Evolutionary conservation across 768 basidiomycete genomes (phyloP).

Genomic region (Rhodotorula toruloides): DNA sequence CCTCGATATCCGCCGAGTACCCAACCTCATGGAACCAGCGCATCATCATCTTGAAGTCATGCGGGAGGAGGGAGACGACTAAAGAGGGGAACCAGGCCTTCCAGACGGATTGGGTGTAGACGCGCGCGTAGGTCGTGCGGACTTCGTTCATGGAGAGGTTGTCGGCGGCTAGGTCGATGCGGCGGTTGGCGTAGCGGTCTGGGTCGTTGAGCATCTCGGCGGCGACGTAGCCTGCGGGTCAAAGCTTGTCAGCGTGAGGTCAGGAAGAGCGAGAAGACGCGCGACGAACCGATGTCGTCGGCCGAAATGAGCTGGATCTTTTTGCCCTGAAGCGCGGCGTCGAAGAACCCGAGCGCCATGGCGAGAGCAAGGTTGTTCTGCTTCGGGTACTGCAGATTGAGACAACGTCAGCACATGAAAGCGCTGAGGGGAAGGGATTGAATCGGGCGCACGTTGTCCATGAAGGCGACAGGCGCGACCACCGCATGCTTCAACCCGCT

Average conservation of each 20-base stretch:
- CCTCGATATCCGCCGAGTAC: conserved; percentile 23
- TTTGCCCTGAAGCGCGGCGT: conserved; percentile 23
- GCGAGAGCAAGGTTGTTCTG: too few relatives aligned
- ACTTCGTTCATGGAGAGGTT: conserved; percentile 33
- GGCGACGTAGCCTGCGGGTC: conserved; percentile 27
- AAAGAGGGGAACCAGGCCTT: conserved; percentile 11
- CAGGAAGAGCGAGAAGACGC: background rate
- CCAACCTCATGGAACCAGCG: conserved; percentile 33
- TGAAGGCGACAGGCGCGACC: conserved; percentile 43
- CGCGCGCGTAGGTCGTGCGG: conserved; percentile 16
- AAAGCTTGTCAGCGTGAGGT: background rate
- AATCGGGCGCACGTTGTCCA: conserved; percentile 40
- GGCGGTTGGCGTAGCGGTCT: conserved; percentile 15
- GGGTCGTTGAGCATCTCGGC: conserved; percentile 41
- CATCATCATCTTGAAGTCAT: conserved; percentile 13
- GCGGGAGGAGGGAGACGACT: background rate
- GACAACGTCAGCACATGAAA: too few relatives aligned
- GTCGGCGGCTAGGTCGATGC: conserved; percentile 35
- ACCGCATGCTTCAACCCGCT: conserved; percentile 40
- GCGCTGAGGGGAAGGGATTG: too few relatives aligned
- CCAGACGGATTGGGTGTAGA: conserved; percentile 32
- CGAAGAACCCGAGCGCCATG: conserved; percentile 42
- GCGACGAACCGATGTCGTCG: conserved; percentile 40
- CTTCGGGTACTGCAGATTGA: too few relatives aligned
- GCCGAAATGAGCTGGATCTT: conserved; percentile 36